Evolutionary conservation across 1,284 basidiomycete species (phyloP).

Genomic region (Cutaneotrichosporon daszewskae): DNA sequence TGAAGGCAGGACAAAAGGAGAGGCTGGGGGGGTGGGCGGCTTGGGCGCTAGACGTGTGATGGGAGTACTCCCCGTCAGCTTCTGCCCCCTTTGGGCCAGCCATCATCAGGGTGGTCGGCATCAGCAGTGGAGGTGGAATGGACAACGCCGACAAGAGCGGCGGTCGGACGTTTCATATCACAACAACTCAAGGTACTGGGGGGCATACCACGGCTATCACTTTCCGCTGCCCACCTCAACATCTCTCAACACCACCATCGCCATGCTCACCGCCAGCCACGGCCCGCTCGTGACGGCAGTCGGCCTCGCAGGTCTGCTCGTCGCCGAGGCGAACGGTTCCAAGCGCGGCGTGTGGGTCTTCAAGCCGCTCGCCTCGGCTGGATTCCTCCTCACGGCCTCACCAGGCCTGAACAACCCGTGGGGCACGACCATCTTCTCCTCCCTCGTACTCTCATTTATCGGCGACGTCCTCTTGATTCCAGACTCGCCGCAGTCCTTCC

Average conservation of each 20-base stretch:
- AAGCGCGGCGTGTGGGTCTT: conserved; percentile 8
- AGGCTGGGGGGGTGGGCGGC: no score
- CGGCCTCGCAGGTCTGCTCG: conserved; percentile 9
- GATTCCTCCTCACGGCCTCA: conserved; percentile 10
- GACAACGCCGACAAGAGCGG: no score
- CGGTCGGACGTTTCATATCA: no score
- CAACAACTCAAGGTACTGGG: no score
- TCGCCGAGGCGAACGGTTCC: conserved; percentile 1
- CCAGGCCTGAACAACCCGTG: background rate
- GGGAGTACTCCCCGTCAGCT: no score
- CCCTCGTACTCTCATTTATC: conserved; percentile 6
- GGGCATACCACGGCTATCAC: no score
- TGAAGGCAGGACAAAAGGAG: no score
- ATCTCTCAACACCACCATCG: background rate
- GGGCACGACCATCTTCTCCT: conserved; percentile 2
- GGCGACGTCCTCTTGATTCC: conserved; percentile 15
- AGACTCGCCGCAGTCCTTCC: conserved; percentile 5
- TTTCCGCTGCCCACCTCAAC: no score
- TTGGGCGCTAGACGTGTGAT: no score
- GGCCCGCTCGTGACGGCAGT: conserved; percentile 12
- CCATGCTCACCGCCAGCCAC: background rate
- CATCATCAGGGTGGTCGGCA: no score
- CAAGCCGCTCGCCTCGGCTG: conserved; percentile 15
- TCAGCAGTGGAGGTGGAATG: no score
- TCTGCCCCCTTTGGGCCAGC: no score